Percentiles rank a stretch among this genome's conserved stretches.
These are phyloP conservation scores for Neophaeococcomyces aloes DNA, from an alignment of 2,329 filamentous ascomycete genomes.

Conservation along the genomic window DNA sequence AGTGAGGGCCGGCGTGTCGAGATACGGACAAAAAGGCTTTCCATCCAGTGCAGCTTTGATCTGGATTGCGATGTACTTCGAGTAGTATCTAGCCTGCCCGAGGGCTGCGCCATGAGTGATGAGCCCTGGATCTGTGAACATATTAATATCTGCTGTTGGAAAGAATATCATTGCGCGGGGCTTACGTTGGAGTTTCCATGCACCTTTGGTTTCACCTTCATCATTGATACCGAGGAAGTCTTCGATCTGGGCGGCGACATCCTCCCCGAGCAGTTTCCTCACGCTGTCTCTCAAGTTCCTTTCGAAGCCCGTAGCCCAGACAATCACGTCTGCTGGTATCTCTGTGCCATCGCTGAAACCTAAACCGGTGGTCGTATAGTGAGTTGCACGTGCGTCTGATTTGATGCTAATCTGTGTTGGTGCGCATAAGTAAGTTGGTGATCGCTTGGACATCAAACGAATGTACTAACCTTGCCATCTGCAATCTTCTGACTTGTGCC, in stretches of 20 bases:
- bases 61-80: slow-evolving; percentile 37
- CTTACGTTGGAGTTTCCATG: slow-evolving; percentile 32
- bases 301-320: slow-evolving; percentile 39
- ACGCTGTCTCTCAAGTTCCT: slow-evolving; percentile 33
- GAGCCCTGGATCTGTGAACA: slow-evolving; percentile 23
- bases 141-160: neutral
- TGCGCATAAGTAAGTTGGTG: slow-evolving; percentile 1
- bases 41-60: slow-evolving; percentile 29
- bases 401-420: slow-evolving; percentile 35
- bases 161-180: slow-evolving; percentile 8
- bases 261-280: slow-evolving; percentile 31
- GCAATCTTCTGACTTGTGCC: slow-evolving; percentile 34
- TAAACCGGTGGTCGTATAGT: slow-evolving; percentile 32
- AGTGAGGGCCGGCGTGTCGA: neutral
- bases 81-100: slow-evolving; percentile 31
- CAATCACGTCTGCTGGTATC: slow-evolving; percentile 36
- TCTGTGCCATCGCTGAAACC: slow-evolving; percentile 34
- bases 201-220: slow-evolving; percentile 39
- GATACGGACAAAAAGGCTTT: slow-evolving; percentile 9
- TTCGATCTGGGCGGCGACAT: slow-evolving; percentile 31
- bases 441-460: neutral
- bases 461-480: slow-evolving; percentile 24
- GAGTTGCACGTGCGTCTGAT: slow-evolving; percentile 27
- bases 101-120: slow-evolving; percentile 39
- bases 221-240: slow-evolving; percentile 38